Base-by-base conservation (phyloP, 2,329 filamentous ascomycete species). In the Neoscytalidium dimidiatum region DNA sequence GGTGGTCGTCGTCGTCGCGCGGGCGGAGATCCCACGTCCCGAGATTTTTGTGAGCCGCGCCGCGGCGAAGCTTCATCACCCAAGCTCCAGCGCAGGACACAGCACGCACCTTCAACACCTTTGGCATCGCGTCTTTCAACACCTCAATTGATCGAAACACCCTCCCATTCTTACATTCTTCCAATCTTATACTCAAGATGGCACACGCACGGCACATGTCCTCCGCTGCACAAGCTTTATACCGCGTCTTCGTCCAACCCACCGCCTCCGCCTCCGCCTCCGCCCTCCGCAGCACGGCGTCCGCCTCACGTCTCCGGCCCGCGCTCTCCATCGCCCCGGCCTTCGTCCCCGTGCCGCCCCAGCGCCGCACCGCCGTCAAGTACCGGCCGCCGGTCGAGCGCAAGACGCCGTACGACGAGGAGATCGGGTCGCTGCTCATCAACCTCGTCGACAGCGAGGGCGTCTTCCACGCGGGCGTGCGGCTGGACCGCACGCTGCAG, bases 381-480 rank as follows among this genome's bases (percentile, higher is more conserved):
- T 77, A 73, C 46, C 77, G 77, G 57, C 72, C 74, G 9, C 70
- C 80, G 5, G 73, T 76, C 62, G 72, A 77, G 67, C 75, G 79
- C 63, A 29, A 5, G n/a, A 77, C 73, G 43, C 78, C 78, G 38
- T 78, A 78, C 71, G 80, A 88, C 77, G 69, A 78, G 17, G 80
- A 83, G 56, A 88, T 88, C 71, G 68, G 67, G 6, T 77, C 77
- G 41, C 73, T 77, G 7, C 68, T 71, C 14, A 74, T 87, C 19
- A 76, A 79, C 58, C 70, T 84, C 63, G 79, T 84, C 38, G 77
- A 81, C 64, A 70, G 72, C 1, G 69, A 74, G 58, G 71, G 78
- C 64, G 70, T 66, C n/a, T 80, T 81, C 64, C 68, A 73, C 13
- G 66, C 70, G 1, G 69, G 77, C 13, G 71, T 72, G 1, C 67